phyloP scores from a whole-genome alignment of 306 rosid species.

The Vicia faba region DNA sequence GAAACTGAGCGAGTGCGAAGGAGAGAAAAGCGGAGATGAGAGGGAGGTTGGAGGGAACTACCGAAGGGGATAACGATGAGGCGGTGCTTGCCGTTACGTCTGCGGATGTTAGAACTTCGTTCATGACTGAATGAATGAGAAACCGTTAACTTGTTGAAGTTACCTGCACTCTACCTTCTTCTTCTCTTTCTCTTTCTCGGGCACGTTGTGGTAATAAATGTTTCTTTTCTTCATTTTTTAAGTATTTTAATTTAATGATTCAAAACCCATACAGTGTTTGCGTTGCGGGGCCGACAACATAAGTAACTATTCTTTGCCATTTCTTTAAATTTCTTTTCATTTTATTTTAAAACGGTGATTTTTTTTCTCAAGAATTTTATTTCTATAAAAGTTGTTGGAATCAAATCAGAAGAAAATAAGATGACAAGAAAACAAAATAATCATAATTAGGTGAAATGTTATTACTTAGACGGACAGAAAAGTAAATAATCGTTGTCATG shows the following conservation, averaged over 20 bases:
- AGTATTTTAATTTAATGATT: background rate
- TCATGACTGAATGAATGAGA: conserved; percentile 27
- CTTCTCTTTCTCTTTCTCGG: background rate
- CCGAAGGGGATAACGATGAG: conserved; percentile 30
- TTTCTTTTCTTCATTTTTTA: background rate
- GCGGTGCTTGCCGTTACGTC: conserved; percentile 52
- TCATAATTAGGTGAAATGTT: too few relatives aligned
- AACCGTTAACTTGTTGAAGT: background rate
- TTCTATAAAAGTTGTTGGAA: too few relatives aligned
- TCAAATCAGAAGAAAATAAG: too few relatives aligned
- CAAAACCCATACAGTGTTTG: conserved; percentile 11
- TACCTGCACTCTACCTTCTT: conserved; percentile 7
- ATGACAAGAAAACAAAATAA: too few relatives aligned
- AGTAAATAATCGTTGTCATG: too few relatives aligned
- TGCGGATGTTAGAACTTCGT: conserved; percentile 58
- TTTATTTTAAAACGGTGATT: too few relatives aligned
- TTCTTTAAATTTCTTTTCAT: too few relatives aligned
- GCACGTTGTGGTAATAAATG: background rate
- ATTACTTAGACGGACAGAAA: too few relatives aligned
- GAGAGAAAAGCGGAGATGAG: conserved; percentile 70
- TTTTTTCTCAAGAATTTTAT: too few relatives aligned
- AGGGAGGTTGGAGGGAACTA: conserved; percentile 58
- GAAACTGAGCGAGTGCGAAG: conserved; percentile 81
- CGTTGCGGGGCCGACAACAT: background rate
- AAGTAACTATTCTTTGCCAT: too few relatives aligned